These are phyloP conservation scores for Talaromyces wortmannii DNA, from an alignment of 495 filamentous ascomycete species.

Conservation along the genomic window DNA sequence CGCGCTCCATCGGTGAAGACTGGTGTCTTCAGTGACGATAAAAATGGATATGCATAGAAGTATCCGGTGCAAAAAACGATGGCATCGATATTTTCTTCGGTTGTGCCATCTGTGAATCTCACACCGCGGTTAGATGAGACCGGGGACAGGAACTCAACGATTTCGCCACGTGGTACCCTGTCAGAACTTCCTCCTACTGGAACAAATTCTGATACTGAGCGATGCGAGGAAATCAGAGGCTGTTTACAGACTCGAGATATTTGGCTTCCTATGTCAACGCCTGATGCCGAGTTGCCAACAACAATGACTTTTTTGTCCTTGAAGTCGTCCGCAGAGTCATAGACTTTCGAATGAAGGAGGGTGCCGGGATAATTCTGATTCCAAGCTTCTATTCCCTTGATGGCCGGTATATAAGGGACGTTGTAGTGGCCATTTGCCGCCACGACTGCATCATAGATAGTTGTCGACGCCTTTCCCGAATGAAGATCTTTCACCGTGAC, in stretches of 20 bases:
- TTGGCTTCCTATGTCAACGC: conserved; percentile 74
- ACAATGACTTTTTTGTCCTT: conserved; percentile 60
- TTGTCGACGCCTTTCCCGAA: conserved; percentile 22
- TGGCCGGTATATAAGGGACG: conserved; percentile 61
- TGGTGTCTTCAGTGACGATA: conserved; percentile 50
- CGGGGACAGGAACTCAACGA: conserved; percentile 47
- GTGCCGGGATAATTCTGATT: conserved; percentile 50
- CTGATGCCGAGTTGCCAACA: conserved; percentile 73
- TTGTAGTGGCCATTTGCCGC: conserved; percentile 77
- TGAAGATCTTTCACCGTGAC: conserved; percentile 44
- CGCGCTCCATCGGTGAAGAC: conserved; percentile 60
- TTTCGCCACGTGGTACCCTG: conserved; percentile 21
- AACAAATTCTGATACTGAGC: conserved; percentile 45
- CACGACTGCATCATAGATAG: conserved; percentile 64
- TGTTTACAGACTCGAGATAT: conserved; percentile 48
- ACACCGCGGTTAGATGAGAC: conserved; percentile 33
- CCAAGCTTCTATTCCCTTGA: conserved; percentile 49
- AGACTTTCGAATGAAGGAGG: conserved; percentile 78
- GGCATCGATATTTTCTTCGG: conserved; percentile 42
- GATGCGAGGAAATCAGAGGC: conserved; percentile 46
- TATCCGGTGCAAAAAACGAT: conserved; percentile 56
- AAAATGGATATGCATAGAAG: conserved; percentile 47
- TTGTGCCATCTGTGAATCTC: conserved; percentile 41
- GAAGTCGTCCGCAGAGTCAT: conserved; percentile 55
- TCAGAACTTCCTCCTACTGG: neutral